Percentiles rank a stretch among this genome's conserved stretches.
These are phyloP conservation scores for Dryas alaskensis DNA, from an alignment of 306 rosid genomes.

Conservation along the genomic window DNA sequence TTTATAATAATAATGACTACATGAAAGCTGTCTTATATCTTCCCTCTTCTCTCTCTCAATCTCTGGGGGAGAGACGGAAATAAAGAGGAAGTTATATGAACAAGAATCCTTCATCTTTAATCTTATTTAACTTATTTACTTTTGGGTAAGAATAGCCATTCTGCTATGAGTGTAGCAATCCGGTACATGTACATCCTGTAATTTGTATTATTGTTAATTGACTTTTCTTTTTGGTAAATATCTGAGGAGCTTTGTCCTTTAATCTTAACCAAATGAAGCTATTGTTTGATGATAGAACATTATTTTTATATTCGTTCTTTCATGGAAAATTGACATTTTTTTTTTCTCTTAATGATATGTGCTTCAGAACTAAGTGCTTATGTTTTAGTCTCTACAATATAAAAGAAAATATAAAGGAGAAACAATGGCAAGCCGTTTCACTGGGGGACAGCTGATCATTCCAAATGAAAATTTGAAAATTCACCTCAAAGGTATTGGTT, in stretches of 20 bases:
- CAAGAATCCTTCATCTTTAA: too few relatives aligned
- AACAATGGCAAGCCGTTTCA: conserved; percentile 37
- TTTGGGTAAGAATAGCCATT: too few relatives aligned
- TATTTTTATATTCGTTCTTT: background rate
- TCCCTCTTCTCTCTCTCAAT: too few relatives aligned
- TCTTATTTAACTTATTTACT: too few relatives aligned
- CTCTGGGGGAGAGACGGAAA: too few relatives aligned
- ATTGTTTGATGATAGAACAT: background rate
- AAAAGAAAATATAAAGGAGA: background rate
- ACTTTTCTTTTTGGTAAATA: too few relatives aligned
- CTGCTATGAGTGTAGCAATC: background rate
- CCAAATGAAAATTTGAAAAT: conserved; percentile 34
- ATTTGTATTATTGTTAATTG: too few relatives aligned
- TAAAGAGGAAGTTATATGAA: too few relatives aligned
- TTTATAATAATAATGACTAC: too few relatives aligned
- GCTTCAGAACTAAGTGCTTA: conserved; percentile 12
- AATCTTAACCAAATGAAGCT: background rate
- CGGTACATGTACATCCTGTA: background rate
- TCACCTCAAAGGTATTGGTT: conserved; percentile 34
- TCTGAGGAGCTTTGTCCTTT: background rate
- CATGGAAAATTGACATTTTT: background rate
- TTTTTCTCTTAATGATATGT: background rate
- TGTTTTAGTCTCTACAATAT: background rate
- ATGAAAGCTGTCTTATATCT: too few relatives aligned
- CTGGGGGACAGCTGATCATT: conserved; percentile 10